Conservation (phyloP, 1,284 basidiomycete species). For the Trichosporon ovoides region DNA sequence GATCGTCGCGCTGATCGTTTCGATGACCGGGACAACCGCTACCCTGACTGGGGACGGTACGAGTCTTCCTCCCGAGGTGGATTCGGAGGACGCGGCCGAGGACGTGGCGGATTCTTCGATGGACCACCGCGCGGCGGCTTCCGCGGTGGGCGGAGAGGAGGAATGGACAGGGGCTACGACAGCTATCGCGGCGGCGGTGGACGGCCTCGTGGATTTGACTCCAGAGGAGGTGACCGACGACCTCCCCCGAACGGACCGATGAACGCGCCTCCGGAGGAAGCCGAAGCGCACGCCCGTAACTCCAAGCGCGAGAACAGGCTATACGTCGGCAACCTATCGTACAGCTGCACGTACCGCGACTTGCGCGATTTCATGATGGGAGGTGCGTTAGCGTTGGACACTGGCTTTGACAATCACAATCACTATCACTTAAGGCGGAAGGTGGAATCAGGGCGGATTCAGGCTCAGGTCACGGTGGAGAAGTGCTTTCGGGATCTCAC, state of each 20-base stretch:
- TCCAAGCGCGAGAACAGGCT: slow-evolving; percentile 97
- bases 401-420: not conserved
- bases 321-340: slow-evolving; percentile 96
- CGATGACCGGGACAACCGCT: slow-evolving; percentile 13
- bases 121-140: not conserved
- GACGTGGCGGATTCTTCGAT: not conserved
- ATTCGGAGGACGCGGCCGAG: not conserved
- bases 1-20: slow-evolving; percentile 55
- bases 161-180: not conserved
- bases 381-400: slow-evolving; percentile 78
- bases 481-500: not conserved
- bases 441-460: not conserved
- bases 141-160: slow-evolving; percentile 8
- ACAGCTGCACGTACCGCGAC: slow-evolving; percentile 95
- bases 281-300: slow-evolving; percentile 78
- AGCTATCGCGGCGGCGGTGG: slow-evolving; percentile 2
- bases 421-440: slow-evolving; percentile 44
- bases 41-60: not conserved
- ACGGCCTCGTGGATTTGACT: slow-evolving; percentile 12
- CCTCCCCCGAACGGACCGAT: slow-evolving; percentile 59
- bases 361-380: slow-evolving; percentile 97
- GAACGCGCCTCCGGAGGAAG: slow-evolving; percentile 83
- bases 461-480: not conserved
- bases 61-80: not conserved
- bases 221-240: not conserved